Conservation (phyloP, 306 rosid genomes). For the Spatholobus suberectus region DNA sequence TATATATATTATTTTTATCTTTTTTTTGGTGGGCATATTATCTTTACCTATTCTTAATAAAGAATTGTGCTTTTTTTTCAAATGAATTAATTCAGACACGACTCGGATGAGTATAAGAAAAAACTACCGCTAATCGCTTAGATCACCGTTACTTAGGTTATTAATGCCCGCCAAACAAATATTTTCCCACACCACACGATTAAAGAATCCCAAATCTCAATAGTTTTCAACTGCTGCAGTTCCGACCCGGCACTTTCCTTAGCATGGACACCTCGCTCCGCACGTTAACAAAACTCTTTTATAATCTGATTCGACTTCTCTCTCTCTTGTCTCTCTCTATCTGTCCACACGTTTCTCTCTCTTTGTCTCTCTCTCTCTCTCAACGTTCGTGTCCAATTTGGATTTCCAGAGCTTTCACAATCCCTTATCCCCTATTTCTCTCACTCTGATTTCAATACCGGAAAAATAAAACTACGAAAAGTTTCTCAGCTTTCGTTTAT, state of each 20-base stretch:
- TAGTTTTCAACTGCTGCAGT: background rate
- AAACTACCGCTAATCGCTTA: too few relatives aligned
- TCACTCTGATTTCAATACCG: background rate
- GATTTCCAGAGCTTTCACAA: conserved; percentile 20
- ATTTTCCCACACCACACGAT: background rate
- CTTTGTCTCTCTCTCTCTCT: conserved; percentile 15
- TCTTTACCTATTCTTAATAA: too few relatives aligned
- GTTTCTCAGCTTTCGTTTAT: background rate
- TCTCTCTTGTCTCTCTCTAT: background rate
- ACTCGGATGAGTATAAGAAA: too few relatives aligned
- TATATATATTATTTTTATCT: too few relatives aligned
- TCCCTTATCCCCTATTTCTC: background rate
- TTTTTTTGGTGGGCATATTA: too few relatives aligned
- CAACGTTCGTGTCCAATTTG: background rate
- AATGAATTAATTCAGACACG: too few relatives aligned
- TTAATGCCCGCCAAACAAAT: background rate
- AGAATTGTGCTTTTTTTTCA: too few relatives aligned
- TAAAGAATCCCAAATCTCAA: background rate
- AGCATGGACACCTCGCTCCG: background rate
- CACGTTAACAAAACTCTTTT: background rate
- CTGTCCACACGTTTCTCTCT: conserved; percentile 41
- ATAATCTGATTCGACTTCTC: background rate
- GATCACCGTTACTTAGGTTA: background rate
- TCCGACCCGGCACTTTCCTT: background rate
- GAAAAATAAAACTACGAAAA: background rate